Evolutionary conservation across 192 early-diverging fungal genomes (phyloP).

Genomic region (Gigaspora rosea): DNA sequence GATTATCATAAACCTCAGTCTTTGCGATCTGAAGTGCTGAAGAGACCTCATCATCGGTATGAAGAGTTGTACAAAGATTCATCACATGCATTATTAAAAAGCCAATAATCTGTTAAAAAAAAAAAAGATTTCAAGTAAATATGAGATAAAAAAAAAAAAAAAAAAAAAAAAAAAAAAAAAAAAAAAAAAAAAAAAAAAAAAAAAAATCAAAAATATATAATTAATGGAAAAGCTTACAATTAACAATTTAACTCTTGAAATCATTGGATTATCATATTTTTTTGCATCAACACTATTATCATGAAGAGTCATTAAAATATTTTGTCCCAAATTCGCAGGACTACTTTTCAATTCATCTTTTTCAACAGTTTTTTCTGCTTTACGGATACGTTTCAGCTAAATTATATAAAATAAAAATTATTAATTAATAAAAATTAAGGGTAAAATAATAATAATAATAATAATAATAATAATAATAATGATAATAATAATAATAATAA

Average conservation of each 20-base stretch:
- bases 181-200: too few relatives aligned
- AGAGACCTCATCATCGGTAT: constrained; percentile 19
- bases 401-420: constrained; percentile 16
- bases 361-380: constrained; percentile 28
- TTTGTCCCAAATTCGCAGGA: constrained; percentile 60
- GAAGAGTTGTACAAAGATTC: constrained; percentile 61
- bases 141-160: too few relatives aligned
- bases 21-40: constrained; percentile 25
- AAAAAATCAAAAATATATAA: background rate
- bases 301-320: constrained; percentile 62
- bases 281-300: constrained; percentile 45
- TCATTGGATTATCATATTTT: constrained; percentile 55
- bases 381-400: constrained; percentile 50
- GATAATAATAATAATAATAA: too few relatives aligned
- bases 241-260: constrained; percentile 60
- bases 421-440: background rate
- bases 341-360: constrained; percentile 34
- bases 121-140: background rate
- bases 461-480: too few relatives aligned
- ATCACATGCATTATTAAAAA: constrained; percentile 67
- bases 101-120: constrained; percentile 49
- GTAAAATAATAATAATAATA: background rate
- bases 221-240: constrained; percentile 36
- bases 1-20: constrained; percentile 42
- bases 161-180: too few relatives aligned